Conservation (phyloP, 306 rosid species). For the Vigna nakashimae region DNA sequence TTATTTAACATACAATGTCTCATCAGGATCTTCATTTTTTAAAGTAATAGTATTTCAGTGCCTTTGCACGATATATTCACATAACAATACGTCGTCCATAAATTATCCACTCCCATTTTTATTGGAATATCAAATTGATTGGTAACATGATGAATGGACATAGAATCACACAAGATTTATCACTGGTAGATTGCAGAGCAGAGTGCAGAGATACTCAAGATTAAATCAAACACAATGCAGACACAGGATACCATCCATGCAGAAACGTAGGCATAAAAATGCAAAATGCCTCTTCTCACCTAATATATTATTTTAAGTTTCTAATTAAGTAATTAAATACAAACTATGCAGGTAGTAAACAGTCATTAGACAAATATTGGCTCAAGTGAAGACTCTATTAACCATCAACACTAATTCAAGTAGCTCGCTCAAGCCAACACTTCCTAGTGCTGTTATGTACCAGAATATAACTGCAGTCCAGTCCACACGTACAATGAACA, state of each 20-base stretch:
- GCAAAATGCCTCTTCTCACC: neutral
- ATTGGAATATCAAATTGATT: slow-evolving; percentile 25
- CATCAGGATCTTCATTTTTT: neutral
- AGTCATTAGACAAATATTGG: neutral
- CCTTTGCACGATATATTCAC: neutral
- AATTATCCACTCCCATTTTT: neutral
- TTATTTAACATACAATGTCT: neutral
- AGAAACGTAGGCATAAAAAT: slow-evolving; percentile 16
- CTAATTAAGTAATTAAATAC: neutral
- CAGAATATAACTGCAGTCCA: slow-evolving; percentile 25
- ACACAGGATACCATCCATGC: slow-evolving; percentile 1
- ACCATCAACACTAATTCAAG: neutral
- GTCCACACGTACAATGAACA: neutral
- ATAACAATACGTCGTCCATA: neutral
- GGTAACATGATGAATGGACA: neutral
- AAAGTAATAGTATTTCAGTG: neutral
- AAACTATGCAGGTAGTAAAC: neutral
- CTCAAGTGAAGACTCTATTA: neutral
- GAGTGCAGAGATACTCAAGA: neutral
- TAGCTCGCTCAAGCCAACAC: neutral
- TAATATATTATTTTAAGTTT: neutral
- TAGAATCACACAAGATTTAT: neutral
- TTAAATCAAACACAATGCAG: slow-evolving; percentile 1
- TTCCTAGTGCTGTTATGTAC: slow-evolving; percentile 19
- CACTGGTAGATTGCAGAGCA: slow-evolving; percentile 8